Percentiles rank a stretch among this genome's conserved stretches.
Evolutionary conservation across 176 grass and related monocot species (phyloP).

Genomic region (Phragmites australis): DNA sequence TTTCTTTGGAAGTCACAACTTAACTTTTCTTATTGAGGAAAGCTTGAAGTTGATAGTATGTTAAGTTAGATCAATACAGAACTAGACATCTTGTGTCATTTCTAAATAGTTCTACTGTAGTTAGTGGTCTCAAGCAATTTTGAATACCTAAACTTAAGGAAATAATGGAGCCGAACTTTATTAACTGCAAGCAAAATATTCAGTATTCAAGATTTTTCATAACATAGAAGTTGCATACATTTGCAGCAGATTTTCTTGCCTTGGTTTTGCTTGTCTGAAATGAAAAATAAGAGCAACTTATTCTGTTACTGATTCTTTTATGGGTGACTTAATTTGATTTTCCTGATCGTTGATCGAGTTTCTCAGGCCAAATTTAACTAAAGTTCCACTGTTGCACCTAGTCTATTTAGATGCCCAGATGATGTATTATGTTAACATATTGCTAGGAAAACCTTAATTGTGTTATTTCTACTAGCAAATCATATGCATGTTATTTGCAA

Average conservation of each 20-base stretch:
- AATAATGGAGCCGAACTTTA: slow-evolving; percentile 9
- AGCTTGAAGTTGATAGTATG: neutral
- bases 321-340: neutral
- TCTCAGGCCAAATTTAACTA: neutral
- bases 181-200: neutral
- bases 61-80: slow-evolving; percentile 5
- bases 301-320: slow-evolving; percentile 1
- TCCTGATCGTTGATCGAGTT: neutral
- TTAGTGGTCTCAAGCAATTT: neutral
- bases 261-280: slow-evolving; percentile 7
- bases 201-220: neutral
- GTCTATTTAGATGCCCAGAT: neutral
- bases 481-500: neutral
- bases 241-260: neutral
- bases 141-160: neutral
- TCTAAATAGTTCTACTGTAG: slow-evolving; percentile 6
- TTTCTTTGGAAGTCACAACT: neutral
- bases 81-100: neutral
- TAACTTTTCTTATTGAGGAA: neutral
- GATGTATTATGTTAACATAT: slow-evolving; percentile 14
- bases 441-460: slow-evolving; percentile 1
- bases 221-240: neutral
- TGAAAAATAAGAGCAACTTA: neutral
- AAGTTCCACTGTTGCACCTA: neutral
- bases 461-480: neutral